phyloP scores from a whole-genome alignment of 2,329 filamentous ascomycete species.

The Emergomyces pasteurianus region DNA sequence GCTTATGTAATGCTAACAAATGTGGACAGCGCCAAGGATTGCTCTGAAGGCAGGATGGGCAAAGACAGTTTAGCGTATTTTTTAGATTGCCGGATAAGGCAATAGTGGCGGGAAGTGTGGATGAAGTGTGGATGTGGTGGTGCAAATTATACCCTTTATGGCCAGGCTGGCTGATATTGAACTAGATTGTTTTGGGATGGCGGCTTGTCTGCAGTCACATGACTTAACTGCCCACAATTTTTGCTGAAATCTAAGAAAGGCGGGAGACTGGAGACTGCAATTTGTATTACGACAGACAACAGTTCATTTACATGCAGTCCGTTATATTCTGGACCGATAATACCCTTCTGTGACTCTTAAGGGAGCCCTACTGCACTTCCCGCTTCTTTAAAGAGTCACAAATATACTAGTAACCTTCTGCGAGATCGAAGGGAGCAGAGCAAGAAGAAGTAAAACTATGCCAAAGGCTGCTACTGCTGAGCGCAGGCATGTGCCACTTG shows the following conservation, averaged over 20 bases:
- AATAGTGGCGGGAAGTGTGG: constrained; percentile 10
- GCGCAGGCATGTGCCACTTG: constrained; percentile 78
- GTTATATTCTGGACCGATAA: not conserved
- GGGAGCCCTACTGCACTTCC: not conserved
- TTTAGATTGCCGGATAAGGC: not conserved
- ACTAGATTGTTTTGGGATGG: constrained; percentile 25
- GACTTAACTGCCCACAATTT: not conserved
- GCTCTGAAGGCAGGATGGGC: not conserved
- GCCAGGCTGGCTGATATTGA: not conserved
- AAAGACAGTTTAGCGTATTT: not conserved
- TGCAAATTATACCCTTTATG: not conserved
- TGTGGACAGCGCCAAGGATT: too few species aligned
- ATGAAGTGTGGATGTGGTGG: not conserved
- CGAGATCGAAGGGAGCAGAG: not conserved
- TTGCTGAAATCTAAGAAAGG: not conserved
- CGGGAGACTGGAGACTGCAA: not conserved
- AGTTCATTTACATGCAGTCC: not conserved
- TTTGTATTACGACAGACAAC: not conserved
- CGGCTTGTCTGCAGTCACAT: not conserved
- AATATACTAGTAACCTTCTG: not conserved
- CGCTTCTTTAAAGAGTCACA: not conserved
- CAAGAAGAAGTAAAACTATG: constrained; percentile 35
- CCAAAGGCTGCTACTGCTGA: constrained; percentile 59
- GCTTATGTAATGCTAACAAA: not conserved
- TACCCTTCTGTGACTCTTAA: not conserved